These are phyloP conservation scores for Irpex sp. DNA, from an alignment of 1,284 basidiomycete species.

Conservation along the genomic window DNA sequence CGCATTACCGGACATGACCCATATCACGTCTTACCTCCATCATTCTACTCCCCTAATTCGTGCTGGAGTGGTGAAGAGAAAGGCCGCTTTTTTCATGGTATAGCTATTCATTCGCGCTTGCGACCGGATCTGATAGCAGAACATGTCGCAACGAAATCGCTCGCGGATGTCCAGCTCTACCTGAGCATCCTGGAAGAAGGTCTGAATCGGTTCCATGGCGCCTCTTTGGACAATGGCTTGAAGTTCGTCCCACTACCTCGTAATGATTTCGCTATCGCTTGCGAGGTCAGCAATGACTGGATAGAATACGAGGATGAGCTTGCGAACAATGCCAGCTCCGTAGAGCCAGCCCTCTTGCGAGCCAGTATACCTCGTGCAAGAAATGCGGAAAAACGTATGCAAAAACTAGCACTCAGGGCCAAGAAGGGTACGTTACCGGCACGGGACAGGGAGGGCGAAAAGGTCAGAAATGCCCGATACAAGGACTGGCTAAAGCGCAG, in stretches of 20 bases:
- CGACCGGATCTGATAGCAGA: constrained; percentile 69
- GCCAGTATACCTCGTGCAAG: constrained; percentile 18
- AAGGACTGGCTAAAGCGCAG: constrained; percentile 24
- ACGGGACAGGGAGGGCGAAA: constrained; percentile 27
- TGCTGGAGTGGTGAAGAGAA: constrained; percentile 70
- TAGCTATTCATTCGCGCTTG: constrained; percentile 60
- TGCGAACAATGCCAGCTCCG: constrained; percentile 34
- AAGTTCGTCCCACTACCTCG: constrained; percentile 10
- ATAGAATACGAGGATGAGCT: constrained; percentile 56
- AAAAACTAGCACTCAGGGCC: constrained; percentile 16
- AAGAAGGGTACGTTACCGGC: constrained; percentile 17
- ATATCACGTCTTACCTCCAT: constrained; percentile 23
- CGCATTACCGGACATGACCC: constrained; percentile 20
- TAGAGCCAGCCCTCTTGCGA: constrained; percentile 31
- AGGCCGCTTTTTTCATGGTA: constrained; percentile 63
- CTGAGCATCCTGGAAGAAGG: constrained; percentile 46
- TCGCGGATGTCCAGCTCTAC: constrained; percentile 59
- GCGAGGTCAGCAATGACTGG: constrained; percentile 62
- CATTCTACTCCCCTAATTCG: constrained; percentile 41
- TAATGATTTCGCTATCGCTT: constrained; percentile 31
- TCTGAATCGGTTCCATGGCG: not conserved
- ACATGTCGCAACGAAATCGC: constrained; percentile 58
- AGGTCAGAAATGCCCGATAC: constrained; percentile 19
- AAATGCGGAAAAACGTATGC: constrained; percentile 17
- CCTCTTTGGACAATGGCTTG: not conserved